Base-by-base conservation (phyloP, 2,329 filamentous ascomycete genomes). In the Cladosporium sp. region DNA sequence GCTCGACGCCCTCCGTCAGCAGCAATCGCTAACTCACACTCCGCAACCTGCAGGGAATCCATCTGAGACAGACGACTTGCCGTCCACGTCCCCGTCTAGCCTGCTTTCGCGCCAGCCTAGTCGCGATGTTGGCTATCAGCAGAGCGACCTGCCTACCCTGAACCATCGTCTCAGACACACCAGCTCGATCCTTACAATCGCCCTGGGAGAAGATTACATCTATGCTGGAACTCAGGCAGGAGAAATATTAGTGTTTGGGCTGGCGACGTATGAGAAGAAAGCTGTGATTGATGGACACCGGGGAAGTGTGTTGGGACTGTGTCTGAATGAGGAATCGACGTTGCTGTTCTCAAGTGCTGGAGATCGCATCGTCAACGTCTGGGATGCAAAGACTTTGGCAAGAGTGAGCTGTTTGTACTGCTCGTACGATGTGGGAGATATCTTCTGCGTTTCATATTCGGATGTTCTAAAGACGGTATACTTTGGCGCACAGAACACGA, bases 381-480 rank as follows among this genome's bases (percentile, higher is more conserved):
- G 94, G 94, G 88, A 86, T 67, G 89, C 92, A 1, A 81, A 79
- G 43, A 88, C 85, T 5, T 86, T 96, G 72, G 83, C 82, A 58
- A 86, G 89, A 28, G 80, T 94, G 0, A 94, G 92, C 76, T 91
- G 94, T 63, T 89, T 97, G 62, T 96, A 96, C 78, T 95, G 92
- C 63, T 88, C 88, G 51, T 93, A 96, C 74, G 94, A 97, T 67
- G 89, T 96, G 40, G 94, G 94, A 60, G 94, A 99, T 76, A 86
- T 99, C 60, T 97, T 97, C 73, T 96, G 91, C 66, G 87, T 96
- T n/a, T 88, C 88, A 1, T 97, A 96, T 73, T 96, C 92, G 3
- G 78, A 85, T 6, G 82, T 86, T 65, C 81, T 90, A 67, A 84
- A 93, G 65, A 96, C 89, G 0, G 82, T 96, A 3, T 97, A 96